Conservation (phyloP, 2,329 filamentous ascomycete genomes). For the Pseudogymnoascus sp. region DNA sequence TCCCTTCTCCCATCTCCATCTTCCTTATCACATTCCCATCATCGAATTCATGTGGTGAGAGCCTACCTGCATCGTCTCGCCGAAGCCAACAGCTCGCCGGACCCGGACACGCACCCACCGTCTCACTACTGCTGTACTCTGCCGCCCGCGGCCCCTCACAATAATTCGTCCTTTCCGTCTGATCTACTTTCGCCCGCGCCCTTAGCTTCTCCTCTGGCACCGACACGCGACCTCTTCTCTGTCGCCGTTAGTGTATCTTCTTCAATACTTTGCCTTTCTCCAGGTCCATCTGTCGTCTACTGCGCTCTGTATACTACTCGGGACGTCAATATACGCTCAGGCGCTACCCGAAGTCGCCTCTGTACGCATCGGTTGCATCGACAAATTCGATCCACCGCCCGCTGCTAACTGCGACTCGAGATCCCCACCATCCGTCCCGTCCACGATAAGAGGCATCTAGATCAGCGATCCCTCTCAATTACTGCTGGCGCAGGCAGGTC, state of each 20-base stretch:
- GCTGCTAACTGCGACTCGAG: background rate
- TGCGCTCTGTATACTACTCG: background rate
- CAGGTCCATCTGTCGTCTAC: background rate
- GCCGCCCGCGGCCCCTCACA: background rate
- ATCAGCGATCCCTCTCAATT: background rate
- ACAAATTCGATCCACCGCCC: background rate
- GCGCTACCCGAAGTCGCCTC: background rate
- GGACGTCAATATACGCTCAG: background rate
- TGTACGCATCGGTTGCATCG: background rate
- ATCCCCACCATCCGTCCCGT: slow-evolving; percentile 1
- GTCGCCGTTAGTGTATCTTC: background rate
- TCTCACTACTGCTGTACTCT: background rate
- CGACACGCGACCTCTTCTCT: background rate
- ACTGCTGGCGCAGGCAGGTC: slow-evolving; percentile 1
- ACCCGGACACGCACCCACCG: background rate
- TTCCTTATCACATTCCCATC: background rate
- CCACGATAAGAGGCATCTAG: background rate
- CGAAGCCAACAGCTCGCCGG: background rate
- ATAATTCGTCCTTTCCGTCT: background rate
- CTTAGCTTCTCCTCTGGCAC: background rate
- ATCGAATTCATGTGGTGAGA: background rate
- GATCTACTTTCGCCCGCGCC: background rate
- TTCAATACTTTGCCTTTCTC: background rate
- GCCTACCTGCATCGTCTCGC: background rate
- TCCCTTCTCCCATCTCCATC: background rate